A percentile compares a stretch with the other conserved stretches of the same genome.
These are phyloP conservation scores for Scedosporium minutisporum DNA, from an alignment of 2,329 filamentous ascomycete species.

Conservation along the genomic window DNA sequence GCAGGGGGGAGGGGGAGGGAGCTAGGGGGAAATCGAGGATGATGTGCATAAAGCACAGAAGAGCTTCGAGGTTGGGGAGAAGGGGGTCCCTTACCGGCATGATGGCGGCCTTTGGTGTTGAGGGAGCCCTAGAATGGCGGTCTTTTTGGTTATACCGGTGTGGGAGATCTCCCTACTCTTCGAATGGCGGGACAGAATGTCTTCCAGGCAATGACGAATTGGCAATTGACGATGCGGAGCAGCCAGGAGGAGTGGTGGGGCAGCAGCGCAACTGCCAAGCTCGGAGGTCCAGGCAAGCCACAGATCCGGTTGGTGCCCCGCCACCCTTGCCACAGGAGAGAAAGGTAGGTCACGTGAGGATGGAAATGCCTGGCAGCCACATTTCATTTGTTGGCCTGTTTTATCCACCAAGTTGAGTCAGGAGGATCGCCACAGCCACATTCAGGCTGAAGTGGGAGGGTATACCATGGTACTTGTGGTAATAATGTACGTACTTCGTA, in stretches of 20 bases:
- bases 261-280: not conserved
- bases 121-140: slow-evolving; percentile 1
- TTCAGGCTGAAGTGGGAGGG: not conserved
- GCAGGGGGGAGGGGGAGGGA: slow-evolving; percentile 7
- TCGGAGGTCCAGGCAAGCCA: not conserved
- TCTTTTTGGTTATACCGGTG: not conserved
- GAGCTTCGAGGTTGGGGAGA: not conserved
- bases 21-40: not conserved
- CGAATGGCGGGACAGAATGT: not conserved
- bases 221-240: slow-evolving; percentile 7
- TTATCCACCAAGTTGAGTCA: not conserved
- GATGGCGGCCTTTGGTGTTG: slow-evolving; percentile 9
- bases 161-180: not conserved
- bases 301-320: not conserved
- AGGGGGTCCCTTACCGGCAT: slow-evolving; percentile 13
- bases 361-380: not conserved
- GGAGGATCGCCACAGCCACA: not conserved
- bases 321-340: too few species aligned
- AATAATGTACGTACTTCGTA: too few species aligned
- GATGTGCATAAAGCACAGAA: not conserved
- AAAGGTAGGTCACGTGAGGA: not conserved
- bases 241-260: slow-evolving; percentile 3
- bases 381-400: too few species aligned
- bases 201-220: not conserved
- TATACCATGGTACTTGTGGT: too few species aligned